A percentile compares a stretch with the other conserved stretches of the same genome.
These are phyloP conservation scores for Rhizopogon vinicolor DNA, from an alignment of 768 basidiomycete species.

Conservation along the genomic window DNA sequence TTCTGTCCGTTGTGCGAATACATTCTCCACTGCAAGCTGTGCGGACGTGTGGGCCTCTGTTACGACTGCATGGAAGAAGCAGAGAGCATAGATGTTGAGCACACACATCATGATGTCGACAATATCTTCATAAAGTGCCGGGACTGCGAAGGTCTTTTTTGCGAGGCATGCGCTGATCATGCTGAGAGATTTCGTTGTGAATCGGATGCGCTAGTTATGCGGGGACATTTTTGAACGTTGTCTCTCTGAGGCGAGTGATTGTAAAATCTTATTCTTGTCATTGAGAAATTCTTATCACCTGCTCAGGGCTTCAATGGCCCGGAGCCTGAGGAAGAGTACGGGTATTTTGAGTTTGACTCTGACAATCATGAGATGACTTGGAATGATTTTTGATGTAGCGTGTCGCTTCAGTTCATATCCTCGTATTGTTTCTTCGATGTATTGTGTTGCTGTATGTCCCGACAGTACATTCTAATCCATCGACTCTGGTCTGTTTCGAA, in stretches of 20 bases:
- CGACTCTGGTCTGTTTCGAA: no score
- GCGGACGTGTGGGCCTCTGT: background rate
- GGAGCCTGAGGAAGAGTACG: no score
- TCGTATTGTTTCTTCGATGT: no score
- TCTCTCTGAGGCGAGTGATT: background rate
- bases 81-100: background rate
- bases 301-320: no score
- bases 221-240: no score
- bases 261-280: background rate
- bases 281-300: background rate
- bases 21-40: background rate
- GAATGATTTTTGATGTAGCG: no score
- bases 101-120: background rate
- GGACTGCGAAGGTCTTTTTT: background rate
- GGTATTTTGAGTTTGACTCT: no score
- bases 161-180: background rate
- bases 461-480: no score
- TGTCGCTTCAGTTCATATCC: no score
- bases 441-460: no score
- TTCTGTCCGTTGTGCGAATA: background rate
- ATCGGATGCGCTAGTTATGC: background rate
- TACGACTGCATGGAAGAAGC: background rate
- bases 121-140: background rate
- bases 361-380: no score
- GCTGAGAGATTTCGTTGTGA: background rate